A percentile compares a stretch with the other conserved stretches of the same genome.
Evolutionary conservation across 2,329 filamentous ascomycete genomes (phyloP).

Genomic region (Knoxdaviesia proteae): DNA sequence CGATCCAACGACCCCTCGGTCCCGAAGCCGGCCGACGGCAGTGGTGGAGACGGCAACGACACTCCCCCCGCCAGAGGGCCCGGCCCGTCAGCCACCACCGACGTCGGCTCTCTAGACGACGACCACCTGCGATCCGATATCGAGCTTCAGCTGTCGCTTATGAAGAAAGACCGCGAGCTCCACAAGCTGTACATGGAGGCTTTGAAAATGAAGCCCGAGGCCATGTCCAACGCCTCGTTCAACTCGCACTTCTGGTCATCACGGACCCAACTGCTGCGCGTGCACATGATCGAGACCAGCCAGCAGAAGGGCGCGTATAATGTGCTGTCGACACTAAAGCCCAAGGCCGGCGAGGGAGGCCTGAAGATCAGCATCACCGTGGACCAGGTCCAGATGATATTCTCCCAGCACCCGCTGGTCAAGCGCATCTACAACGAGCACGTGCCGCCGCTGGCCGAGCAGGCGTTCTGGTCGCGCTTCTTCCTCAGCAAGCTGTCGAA

Average conservation of each 20-base stretch:
- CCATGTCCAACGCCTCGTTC: constrained; percentile 62
- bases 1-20: constrained; percentile 35
- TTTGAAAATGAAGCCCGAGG: constrained; percentile 61
- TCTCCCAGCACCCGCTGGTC: constrained; percentile 80
- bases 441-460: constrained; percentile 60
- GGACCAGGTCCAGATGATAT: constrained; percentile 83
- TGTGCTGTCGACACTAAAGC: constrained; percentile 75
- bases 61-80: constrained; percentile 10
- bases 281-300: constrained; percentile 71
- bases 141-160: constrained; percentile 67
- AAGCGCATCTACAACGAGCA: constrained; percentile 84
- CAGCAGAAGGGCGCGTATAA: constrained; percentile 87
- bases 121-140: constrained; percentile 55
- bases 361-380: constrained; percentile 68
- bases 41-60: constrained; percentile 5
- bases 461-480: constrained; percentile 82
- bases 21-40: constrained; percentile 22
- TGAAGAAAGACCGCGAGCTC: constrained; percentile 58
- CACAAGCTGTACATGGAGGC: constrained; percentile 77
- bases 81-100: constrained; percentile 22
- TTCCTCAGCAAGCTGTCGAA: constrained; percentile 83
- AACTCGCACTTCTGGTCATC: constrained; percentile 91
- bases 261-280: constrained; percentile 63
- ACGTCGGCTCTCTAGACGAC: constrained; percentile 55
- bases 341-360: constrained; percentile 51